phyloP scores from a whole-genome alignment of 2,329 filamentous ascomycete genomes.

The Xylariaceae sp. region DNA sequence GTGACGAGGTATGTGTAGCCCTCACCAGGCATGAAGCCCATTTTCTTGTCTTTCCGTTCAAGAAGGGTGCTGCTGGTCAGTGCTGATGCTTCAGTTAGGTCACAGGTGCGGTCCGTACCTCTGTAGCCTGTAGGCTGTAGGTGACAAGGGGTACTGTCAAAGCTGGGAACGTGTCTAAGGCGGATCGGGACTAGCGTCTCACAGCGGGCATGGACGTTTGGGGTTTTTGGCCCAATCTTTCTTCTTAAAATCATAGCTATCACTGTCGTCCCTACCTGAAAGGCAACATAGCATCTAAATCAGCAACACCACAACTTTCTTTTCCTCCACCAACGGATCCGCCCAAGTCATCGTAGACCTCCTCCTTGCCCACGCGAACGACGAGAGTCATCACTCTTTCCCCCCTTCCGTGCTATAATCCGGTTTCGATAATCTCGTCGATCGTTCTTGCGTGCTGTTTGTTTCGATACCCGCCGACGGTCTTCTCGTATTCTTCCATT shows the following conservation, averaged over 20 bases:
- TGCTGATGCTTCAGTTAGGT: background rate
- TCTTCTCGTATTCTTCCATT: slow-evolving; percentile 8
- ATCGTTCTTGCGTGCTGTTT: slow-evolving; percentile 12
- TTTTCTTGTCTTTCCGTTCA: background rate
- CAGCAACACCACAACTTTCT: slow-evolving; percentile 12
- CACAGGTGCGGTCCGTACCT: background rate
- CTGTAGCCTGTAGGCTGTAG: slow-evolving; percentile 5
- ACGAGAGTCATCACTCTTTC: slow-evolving; percentile 7
- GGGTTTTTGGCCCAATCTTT: slow-evolving; percentile 15
- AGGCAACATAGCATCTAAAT: background rate
- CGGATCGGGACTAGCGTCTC: slow-evolving; percentile 3
- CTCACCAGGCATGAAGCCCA: no score
- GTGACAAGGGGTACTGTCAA: slow-evolving; percentile 8
- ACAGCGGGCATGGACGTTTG: slow-evolving; percentile 4
- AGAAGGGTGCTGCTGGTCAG: background rate
- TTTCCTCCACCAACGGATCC: background rate
- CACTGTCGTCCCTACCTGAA: slow-evolving; percentile 17
- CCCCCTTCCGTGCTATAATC: slow-evolving; percentile 6
- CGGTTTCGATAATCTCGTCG: slow-evolving; percentile 15
- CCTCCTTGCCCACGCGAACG: slow-evolving; percentile 10
- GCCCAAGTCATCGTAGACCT: slow-evolving; percentile 3
- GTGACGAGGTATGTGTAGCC: no score
- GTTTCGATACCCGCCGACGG: slow-evolving; percentile 17
- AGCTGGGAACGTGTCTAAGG: slow-evolving; percentile 3
- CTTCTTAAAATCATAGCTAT: slow-evolving; percentile 20